Percentiles rank a stretch among this genome's conserved stretches.
phyloP scores from a whole-genome alignment of 306 rosid species.

The Prunus armeniaca region DNA sequence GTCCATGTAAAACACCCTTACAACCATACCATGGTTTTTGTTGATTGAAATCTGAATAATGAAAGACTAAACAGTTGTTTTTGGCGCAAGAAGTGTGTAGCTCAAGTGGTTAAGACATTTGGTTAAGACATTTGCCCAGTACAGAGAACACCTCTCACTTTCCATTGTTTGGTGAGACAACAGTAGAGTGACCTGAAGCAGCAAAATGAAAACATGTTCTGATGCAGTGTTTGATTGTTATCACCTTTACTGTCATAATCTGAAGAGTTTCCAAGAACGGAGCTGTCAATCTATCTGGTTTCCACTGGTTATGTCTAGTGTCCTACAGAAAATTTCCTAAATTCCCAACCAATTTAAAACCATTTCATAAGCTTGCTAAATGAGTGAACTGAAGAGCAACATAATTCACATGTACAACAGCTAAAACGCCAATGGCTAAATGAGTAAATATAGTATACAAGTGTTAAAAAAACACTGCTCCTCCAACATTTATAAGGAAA shows the following conservation, averaged over 20 bases:
- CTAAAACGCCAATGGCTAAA: not conserved
- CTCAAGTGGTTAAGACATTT: no score
- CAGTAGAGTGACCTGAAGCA: not conserved
- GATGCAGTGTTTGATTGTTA: not conserved
- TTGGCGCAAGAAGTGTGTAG: no score
- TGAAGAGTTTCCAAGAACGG: not conserved
- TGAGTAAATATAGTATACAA: not conserved
- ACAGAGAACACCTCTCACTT: no score
- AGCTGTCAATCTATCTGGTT: not conserved
- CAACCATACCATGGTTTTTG: no score
- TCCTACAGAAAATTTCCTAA: not conserved
- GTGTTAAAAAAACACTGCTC: not conserved
- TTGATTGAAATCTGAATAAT: no score
- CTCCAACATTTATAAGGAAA: not conserved
- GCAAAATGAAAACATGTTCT: not conserved
- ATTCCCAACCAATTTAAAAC: not conserved
- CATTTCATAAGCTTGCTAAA: not conserved
- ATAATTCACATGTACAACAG: not conserved
- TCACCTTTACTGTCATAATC: not conserved
- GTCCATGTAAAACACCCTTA: no score
- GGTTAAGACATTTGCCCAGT: no score
- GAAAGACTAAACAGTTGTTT: no score
- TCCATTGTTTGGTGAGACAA: no score
- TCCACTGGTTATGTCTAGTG: not conserved
- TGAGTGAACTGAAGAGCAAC: not conserved